phyloP scores from a whole-genome alignment of 139 green algal genomes.

The Micractinium sp. region DNA sequence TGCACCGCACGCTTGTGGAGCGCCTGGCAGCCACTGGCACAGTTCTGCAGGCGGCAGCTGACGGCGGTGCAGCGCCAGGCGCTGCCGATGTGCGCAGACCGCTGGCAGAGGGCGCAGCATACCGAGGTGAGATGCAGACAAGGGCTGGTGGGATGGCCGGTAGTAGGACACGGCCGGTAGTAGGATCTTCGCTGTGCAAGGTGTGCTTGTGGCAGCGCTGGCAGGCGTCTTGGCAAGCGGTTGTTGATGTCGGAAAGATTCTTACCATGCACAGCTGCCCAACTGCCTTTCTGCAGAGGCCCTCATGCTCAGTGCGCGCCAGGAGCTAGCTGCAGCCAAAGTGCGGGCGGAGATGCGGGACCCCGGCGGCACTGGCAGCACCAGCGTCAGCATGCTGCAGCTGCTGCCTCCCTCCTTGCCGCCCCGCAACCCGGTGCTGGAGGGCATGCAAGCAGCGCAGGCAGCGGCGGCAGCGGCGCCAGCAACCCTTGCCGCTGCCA shows the following conservation, averaged over 20 bases:
- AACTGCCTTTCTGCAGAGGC: not conserved
- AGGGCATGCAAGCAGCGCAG: slow-evolving; percentile 11
- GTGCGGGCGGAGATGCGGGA: slow-evolving; percentile 3
- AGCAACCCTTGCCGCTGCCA: not conserved
- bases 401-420: slow-evolving; percentile 14
- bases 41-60: not conserved
- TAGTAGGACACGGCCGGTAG: no score
- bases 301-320: slow-evolving; percentile 14
- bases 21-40: not conserved
- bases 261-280: not conserved
- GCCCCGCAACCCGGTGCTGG: slow-evolving; percentile 2
- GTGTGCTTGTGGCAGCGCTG: not conserved
- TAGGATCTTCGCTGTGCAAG: no score
- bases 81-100: not conserved
- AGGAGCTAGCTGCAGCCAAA: slow-evolving; percentile 11
- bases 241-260: not conserved
- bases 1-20: not conserved
- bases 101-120: slow-evolving; percentile 16
- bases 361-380: not conserved
- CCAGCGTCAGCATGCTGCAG: not conserved
- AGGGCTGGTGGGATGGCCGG: not conserved
- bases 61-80: not conserved
- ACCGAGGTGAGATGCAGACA: not conserved
- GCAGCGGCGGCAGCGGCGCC: not conserved
- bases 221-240: not conserved